Percentiles rank a stretch among this genome's conserved stretches.
Conservation (phyloP, 345 rosid species). For the Salix brachista region DNA sequence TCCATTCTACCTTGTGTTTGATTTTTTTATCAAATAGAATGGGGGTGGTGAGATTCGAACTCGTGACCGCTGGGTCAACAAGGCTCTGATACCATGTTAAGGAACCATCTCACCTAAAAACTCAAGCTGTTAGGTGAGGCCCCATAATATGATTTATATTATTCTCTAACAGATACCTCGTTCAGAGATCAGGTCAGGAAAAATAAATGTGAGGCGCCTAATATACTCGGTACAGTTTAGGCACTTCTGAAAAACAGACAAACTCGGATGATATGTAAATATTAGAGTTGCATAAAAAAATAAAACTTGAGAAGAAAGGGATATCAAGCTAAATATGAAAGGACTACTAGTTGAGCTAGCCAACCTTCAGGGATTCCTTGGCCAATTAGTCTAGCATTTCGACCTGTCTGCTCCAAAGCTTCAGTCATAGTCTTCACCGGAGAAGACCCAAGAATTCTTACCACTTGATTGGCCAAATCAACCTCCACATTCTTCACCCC, state of each 20-base stretch:
- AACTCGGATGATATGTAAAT: background rate
- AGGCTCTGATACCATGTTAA: too few relatives aligned
- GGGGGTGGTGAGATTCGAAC: too few relatives aligned
- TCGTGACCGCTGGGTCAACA: too few relatives aligned
- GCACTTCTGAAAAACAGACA: background rate
- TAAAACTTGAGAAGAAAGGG: background rate
- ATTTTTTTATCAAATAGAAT: too few relatives aligned
- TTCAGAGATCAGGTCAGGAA: background rate
- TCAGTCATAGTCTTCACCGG: constrained; percentile 71
- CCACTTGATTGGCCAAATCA: constrained; percentile 80
- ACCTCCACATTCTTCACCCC: constrained; percentile 86
- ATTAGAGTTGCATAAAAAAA: background rate
- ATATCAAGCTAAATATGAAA: background rate
- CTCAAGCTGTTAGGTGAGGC: too few relatives aligned
- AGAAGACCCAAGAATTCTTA: constrained; percentile 70
- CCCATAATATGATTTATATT: too few relatives aligned
- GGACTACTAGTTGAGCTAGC: constrained; percentile 2
- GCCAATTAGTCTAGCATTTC: constrained; percentile 82
- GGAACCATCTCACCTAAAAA: too few relatives aligned
- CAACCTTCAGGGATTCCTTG: constrained; percentile 94
- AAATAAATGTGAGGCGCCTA: background rate
- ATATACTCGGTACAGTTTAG: background rate
- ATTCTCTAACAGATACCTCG: too few relatives aligned
- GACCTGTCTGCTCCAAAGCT: constrained; percentile 82
- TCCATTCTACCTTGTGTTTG: too few relatives aligned